Base-by-base conservation (phyloP, 805 yeast genomes). In the Nakazawaea anatomiae region DNA sequence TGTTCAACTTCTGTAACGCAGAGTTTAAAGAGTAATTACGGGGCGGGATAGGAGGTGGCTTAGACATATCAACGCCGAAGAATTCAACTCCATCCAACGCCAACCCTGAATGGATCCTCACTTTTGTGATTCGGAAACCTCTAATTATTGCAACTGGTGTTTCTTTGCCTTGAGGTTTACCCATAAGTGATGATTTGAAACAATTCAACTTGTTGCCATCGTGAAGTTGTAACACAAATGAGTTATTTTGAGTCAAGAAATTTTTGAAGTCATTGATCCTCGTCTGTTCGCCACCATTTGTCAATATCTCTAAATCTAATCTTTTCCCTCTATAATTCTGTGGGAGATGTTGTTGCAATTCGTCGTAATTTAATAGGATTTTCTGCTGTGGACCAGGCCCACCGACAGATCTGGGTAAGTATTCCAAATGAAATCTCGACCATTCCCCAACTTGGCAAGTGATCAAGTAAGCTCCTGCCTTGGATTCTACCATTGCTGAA, bases 11-110 rank as follows among this genome's bases (percentile, higher is more conserved):
- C 14, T 48, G 43, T 6, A 48, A 14, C 9, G 39, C 38, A 5
- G 51, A 36, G 6, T 31, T 32, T 7, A 45, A 11, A 12, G 52
- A 55, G 53, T 77, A 77, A 48, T 74, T 67, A 57, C 84, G 67
- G 8, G 71, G 65, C 2, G 84, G 83, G 3, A 76, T 59, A 3
- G 70, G 71, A 0, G 83, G 84, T 41, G 39, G 18, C 30, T 29
- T 31, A 10, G 40, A 41, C 7, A 59, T 61, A n/a, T 54, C 56
- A 41, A 42, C 52, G 30, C 70, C 71, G 57, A 63, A 71, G 35
- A 90, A 74, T 51, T 82, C 80, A 12, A 92, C 58, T 5, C 98
- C 98, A 66, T 91, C 96, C 25, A 94, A 66, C 0, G 96, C 95
- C 27, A 68, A 63, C 2, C 96, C 97, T 57, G 83, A 80, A 56